phyloP scores from a whole-genome alignment of 441 rosid species.

The Pelargonium australe region DNA sequence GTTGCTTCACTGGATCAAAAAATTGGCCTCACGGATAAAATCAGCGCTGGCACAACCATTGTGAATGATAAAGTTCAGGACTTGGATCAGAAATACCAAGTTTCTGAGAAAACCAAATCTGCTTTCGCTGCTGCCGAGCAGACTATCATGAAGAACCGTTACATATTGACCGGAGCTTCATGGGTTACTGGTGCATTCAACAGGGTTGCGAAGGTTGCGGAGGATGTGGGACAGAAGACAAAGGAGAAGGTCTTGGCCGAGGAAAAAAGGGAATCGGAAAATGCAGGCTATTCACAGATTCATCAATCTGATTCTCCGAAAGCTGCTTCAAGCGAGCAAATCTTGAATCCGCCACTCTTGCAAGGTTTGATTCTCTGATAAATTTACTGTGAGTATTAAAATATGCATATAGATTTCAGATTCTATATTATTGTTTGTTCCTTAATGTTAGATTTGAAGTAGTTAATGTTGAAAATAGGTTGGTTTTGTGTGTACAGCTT shows the following conservation, averaged over 20 bases:
- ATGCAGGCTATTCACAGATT: conserved; percentile 17
- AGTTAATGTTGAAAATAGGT: background rate
- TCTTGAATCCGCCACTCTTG: conserved; percentile 13
- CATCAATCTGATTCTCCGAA: conserved; percentile 12
- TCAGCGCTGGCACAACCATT: conserved; percentile 47
- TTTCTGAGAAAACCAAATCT: conserved; percentile 25
- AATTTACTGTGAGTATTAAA: background rate
- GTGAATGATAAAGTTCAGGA: conserved; percentile 52
- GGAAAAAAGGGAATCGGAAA: conserved; percentile 15
- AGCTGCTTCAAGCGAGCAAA: conserved; percentile 12
- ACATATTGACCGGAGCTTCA: conserved; percentile 29
- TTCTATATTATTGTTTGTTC: background rate
- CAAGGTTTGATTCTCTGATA: conserved; percentile 22
- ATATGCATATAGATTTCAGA: background rate
- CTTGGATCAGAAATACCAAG: conserved; percentile 28
- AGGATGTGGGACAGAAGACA: conserved; percentile 27
- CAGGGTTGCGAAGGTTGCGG: conserved; percentile 22
- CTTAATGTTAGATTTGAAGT: background rate
- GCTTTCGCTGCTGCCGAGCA: conserved; percentile 46
- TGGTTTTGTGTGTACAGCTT: background rate
- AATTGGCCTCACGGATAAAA: conserved; percentile 51
- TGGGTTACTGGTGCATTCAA: conserved; percentile 28
- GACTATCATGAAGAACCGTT: conserved; percentile 61
- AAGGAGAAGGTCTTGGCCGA: conserved; percentile 21
- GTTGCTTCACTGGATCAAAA: conserved; percentile 56